These are phyloP conservation scores for Brassica carinata DNA, from an alignment of 345 rosid genomes.

Conservation along the genomic window DNA sequence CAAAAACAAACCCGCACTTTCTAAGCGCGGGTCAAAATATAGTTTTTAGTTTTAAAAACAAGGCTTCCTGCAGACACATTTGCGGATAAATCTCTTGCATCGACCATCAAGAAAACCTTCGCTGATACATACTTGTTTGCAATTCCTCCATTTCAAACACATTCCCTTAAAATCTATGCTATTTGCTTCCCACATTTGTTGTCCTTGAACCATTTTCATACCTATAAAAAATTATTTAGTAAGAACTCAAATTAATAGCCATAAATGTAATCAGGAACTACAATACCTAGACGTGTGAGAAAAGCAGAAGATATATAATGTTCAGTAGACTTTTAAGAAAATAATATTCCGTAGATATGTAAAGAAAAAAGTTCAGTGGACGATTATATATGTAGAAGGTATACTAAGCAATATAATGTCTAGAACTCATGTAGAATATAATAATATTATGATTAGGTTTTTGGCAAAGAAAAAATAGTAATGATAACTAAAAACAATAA, in stretches of 20 bases:
- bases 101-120: constrained; percentile 13
- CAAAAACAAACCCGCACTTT: too few relatives aligned
- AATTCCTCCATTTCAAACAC: not conserved
- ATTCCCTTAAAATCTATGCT: not conserved
- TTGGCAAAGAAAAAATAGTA: too few relatives aligned
- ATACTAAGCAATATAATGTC: too few relatives aligned
- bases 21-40: too few relatives aligned
- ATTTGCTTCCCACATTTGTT: not conserved
- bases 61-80: not conserved
- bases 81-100: not conserved
- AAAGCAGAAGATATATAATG: too few relatives aligned
- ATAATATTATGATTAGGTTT: too few relatives aligned
- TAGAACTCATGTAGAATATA: too few relatives aligned
- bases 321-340: too few relatives aligned
- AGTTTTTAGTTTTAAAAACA: not conserved
- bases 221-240: not conserved
- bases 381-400: too few relatives aligned
- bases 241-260: not conserved
- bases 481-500: too few relatives aligned
- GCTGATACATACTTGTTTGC: not conserved
- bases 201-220: not conserved
- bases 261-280: not conserved
- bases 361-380: too few relatives aligned
- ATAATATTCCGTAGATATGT: too few relatives aligned
- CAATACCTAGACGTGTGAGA: not conserved